A percentile compares a stretch with the other conserved stretches of the same genome.
Evolutionary conservation across 306 rosid species (phyloP).

Genomic region (Dalbergia oliveri): DNA sequence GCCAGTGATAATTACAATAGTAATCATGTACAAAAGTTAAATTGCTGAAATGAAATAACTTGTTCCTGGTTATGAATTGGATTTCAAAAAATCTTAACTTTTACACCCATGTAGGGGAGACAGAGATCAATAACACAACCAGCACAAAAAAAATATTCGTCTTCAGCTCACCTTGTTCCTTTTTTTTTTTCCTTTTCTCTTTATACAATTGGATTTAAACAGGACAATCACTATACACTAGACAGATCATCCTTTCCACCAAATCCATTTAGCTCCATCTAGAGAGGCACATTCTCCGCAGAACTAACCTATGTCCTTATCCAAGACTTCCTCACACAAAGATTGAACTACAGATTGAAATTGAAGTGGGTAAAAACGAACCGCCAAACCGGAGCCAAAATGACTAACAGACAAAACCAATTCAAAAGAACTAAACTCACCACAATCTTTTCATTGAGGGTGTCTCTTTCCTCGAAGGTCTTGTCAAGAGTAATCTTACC

Average conservation of each 20-base stretch:
- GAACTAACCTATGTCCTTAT: conserved; percentile 20
- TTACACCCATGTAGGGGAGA: neutral
- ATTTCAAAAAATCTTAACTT: too few relatives aligned
- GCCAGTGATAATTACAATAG: neutral
- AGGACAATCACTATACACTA: neutral
- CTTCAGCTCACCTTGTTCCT: neutral
- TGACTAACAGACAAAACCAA: conserved; percentile 1
- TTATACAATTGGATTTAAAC: neutral
- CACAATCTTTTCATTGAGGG: conserved; percentile 90
- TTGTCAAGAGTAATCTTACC: conserved; percentile 97
- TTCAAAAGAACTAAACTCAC: conserved; percentile 57
- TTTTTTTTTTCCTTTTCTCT: neutral
- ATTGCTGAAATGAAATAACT: neutral
- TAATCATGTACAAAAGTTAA: conserved; percentile 20
- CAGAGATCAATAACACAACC: conserved; percentile 16
- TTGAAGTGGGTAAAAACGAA: conserved; percentile 4
- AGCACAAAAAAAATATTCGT: neutral
- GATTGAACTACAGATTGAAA: neutral
- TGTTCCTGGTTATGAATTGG: neutral
- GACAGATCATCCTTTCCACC: neutral
- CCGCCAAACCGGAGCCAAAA: neutral
- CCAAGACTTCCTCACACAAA: conserved; percentile 10
- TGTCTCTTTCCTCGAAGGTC: conserved; percentile 94
- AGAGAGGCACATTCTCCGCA: neutral
- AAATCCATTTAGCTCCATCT: conserved; percentile 11